These are phyloP conservation scores for Peniophora sp. DNA, from an alignment of 1,284 basidiomycete species.

Conservation along the genomic window DNA sequence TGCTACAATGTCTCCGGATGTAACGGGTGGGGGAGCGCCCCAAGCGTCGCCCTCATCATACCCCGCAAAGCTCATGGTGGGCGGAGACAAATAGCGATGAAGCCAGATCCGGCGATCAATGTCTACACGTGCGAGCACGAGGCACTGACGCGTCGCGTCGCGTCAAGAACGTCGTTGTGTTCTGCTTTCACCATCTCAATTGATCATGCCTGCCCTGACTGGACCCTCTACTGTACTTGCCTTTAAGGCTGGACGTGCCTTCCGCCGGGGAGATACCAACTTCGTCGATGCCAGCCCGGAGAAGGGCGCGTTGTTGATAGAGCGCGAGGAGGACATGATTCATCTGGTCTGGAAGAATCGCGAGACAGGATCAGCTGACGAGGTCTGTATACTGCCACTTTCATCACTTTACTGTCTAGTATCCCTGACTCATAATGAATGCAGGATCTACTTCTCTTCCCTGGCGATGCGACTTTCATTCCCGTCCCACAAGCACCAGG, in stretches of 20 bases:
- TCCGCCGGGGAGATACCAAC: constrained; percentile 57
- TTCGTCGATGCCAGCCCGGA: constrained; percentile 55
- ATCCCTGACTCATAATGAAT: not conserved
- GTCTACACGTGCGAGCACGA: not conserved
- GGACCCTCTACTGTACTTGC: constrained; percentile 34
- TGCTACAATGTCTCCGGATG: constrained; percentile 55
- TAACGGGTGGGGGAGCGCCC: constrained; percentile 38
- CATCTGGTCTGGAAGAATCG: constrained; percentile 76
- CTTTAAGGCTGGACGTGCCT: constrained; percentile 76
- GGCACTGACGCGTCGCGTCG: constrained; percentile 12
- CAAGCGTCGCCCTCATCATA: constrained; percentile 57
- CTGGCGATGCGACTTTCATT: constrained; percentile 68
- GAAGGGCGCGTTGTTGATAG: constrained; percentile 65
- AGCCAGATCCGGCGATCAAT: not conserved
- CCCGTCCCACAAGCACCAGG: constrained; percentile 53
- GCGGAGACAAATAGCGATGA: not conserved
- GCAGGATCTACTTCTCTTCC: constrained; percentile 73
- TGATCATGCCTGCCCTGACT: constrained; percentile 4
- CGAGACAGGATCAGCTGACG: constrained; percentile 46
- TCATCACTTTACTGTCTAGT: not conserved
- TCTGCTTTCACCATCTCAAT: no score
- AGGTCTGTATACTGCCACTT: constrained; percentile 33
- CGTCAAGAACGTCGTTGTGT: not conserved
- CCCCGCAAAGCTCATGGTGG: constrained; percentile 38
- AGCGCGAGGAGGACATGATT: constrained; percentile 65